These are phyloP conservation scores for Hydnomerulius pinastri DNA, from an alignment of 768 basidiomycete species.

Conservation along the genomic window DNA sequence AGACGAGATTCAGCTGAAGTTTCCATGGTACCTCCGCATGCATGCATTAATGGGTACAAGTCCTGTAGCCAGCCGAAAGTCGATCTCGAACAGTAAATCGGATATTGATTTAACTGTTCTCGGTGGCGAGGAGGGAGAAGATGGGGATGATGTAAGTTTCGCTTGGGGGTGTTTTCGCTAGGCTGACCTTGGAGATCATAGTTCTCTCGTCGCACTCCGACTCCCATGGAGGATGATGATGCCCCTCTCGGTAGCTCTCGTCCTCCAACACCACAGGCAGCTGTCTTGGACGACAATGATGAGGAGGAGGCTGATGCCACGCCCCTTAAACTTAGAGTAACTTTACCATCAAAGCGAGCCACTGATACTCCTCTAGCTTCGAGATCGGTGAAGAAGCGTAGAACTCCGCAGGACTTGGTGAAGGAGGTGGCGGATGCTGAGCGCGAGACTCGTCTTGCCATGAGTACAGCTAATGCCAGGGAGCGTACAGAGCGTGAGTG, in stretches of 20 bases:
- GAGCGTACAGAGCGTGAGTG: neutral
- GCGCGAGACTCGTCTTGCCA: neutral
- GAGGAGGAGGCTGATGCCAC: neutral
- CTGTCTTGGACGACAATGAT: neutral
- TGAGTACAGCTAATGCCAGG: neutral
- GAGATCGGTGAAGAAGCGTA: neutral
- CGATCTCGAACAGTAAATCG: slow-evolving; percentile 21
- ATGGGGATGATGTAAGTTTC: neutral
- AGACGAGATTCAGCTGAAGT: slow-evolving; percentile 24
- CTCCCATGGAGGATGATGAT: neutral
- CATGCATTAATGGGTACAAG: slow-evolving; percentile 22
- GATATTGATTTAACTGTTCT: slow-evolving; percentile 10
- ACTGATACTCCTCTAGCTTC: neutral
- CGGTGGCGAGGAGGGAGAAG: neutral
- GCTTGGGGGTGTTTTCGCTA: neutral
- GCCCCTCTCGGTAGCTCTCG: neutral
- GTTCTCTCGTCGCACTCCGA: neutral
- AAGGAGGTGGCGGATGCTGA: neutral
- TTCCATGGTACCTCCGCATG: slow-evolving; percentile 28
- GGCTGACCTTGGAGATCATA: neutral
- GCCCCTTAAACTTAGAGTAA: neutral
- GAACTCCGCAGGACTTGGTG: neutral
- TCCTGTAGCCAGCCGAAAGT: slow-evolving; percentile 11
- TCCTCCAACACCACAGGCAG: neutral
- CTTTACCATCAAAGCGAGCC: neutral